phyloP scores from a whole-genome alignment of 1,284 basidiomycete genomes.

The Boletus sp. region DNA sequence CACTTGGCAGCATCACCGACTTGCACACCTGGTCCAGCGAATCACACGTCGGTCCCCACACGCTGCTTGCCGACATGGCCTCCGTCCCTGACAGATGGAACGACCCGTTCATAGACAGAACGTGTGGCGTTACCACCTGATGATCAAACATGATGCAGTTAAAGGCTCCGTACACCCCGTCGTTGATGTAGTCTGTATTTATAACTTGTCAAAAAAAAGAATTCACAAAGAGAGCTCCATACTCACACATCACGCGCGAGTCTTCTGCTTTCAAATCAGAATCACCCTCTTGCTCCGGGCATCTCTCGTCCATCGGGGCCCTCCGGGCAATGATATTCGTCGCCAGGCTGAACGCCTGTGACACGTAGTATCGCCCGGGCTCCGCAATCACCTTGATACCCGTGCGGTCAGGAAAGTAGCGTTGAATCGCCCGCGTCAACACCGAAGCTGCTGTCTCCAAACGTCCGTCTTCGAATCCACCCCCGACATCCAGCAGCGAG shows the following conservation, averaged over 20 bases:
- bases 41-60: constrained; percentile 85
- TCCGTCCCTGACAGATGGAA: constrained; percentile 50
- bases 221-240: constrained; percentile 9
- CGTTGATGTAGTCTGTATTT: constrained; percentile 88
- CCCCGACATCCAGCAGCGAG: constrained; percentile 87
- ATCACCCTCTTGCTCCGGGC: background rate
- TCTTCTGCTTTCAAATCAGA: constrained; percentile 40
- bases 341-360: constrained; percentile 89
- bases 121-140: constrained; percentile 81
- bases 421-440: constrained; percentile 69
- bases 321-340: constrained; percentile 92
- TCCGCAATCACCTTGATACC: constrained; percentile 90
- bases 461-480: constrained; percentile 90
- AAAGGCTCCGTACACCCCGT: constrained; percentile 97
- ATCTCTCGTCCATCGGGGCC: constrained; percentile 42
- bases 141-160: constrained; percentile 97
- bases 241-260: constrained; percentile 80
- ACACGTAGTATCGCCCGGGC: constrained; percentile 93
- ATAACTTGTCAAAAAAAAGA: constrained; percentile 8
- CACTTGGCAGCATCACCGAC: constrained; percentile 56
- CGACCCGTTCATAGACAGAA: constrained; percentile 57
- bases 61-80: constrained; percentile 47
- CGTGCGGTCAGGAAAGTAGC: constrained; percentile 80
- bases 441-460: constrained; percentile 82
- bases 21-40: constrained; percentile 82